These are phyloP conservation scores for Uronychia setigera DNA, from an alignment of 73 alveolate species.

Conservation along the genomic window DNA sequence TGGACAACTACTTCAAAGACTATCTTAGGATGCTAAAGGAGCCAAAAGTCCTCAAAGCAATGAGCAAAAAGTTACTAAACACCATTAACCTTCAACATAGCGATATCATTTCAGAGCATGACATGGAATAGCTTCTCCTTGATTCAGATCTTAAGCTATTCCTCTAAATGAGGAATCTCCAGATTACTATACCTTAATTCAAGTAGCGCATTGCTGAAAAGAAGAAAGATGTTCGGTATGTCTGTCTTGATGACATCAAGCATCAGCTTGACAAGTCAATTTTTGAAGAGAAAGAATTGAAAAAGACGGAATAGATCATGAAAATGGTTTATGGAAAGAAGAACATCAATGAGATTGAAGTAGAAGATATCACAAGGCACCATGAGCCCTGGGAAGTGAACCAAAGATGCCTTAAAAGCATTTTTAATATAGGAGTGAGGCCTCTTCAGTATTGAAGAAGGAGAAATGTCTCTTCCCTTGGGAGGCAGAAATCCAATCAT, in stretches of 20 bases:
- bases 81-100: not conserved
- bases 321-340: not conserved
- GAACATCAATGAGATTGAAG: not conserved
- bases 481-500: not conserved
- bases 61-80: too few relatives aligned
- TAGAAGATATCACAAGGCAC: not conserved
- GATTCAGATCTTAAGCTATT: not conserved
- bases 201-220: not conserved
- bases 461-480: not conserved
- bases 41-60: not conserved
- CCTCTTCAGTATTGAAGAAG: not conserved
- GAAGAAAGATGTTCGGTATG: not conserved
- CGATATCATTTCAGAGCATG: not conserved
- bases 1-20: not conserved
- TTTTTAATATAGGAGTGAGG: not conserved
- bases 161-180: not conserved
- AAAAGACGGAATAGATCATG: not conserved
- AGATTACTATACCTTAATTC: not conserved
- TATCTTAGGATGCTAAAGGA: not conserved
- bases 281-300: not conserved
- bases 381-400: slow-evolving; percentile 21
- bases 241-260: slow-evolving; percentile 4
- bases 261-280: not conserved
- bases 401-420: slow-evolving; percentile 1
- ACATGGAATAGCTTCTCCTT: not conserved